A percentile compares a stretch with the other conserved stretches of the same genome.
Conservation (phyloP, 169 alveolate genomes). For the Plasmodium cynomolgi region DNA sequence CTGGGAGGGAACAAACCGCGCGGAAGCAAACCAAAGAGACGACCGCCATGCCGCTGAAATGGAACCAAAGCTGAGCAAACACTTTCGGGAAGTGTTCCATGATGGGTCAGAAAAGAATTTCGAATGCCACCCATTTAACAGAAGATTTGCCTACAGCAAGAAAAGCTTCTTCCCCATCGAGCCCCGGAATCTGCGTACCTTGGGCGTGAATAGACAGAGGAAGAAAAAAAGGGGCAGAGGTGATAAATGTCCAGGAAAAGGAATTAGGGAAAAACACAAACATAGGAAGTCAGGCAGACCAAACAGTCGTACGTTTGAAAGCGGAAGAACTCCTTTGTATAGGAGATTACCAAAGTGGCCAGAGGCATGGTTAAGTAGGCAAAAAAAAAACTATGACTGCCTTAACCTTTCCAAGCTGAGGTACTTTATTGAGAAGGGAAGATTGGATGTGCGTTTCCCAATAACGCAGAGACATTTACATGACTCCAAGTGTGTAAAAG, state of each 20-base stretch:
- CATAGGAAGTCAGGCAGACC: constrained; percentile 84
- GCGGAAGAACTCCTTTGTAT: constrained; percentile 88
- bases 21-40: background rate
- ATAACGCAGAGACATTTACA: constrained; percentile 91
- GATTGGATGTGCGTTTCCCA: constrained; percentile 88
- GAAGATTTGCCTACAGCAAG: constrained; percentile 86
- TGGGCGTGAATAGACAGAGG: constrained; percentile 81
- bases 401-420: constrained; percentile 86
- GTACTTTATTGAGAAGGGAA: constrained; percentile 88
- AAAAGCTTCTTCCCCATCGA: constrained; percentile 88
- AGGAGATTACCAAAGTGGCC: constrained; percentile 88
- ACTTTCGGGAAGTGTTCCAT: constrained; percentile 62
- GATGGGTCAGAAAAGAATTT: constrained; percentile 71
- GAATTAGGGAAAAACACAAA: constrained; percentile 82
- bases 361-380: constrained; percentile 87
- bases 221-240: constrained; percentile 88
- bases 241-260: constrained; percentile 86
- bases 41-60: background rate
- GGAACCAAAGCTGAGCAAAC: constrained; percentile 54
- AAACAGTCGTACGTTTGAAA: constrained; percentile 86
- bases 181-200: constrained; percentile 84
- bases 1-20: background rate
- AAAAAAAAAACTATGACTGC: constrained; percentile 83
- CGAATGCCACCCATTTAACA: constrained; percentile 85
- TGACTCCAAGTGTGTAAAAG: constrained; percentile 88